Evolutionary conservation across 2,329 filamentous ascomycete species (phyloP).

Genomic region (Calcarisporium arbuscula): DNA sequence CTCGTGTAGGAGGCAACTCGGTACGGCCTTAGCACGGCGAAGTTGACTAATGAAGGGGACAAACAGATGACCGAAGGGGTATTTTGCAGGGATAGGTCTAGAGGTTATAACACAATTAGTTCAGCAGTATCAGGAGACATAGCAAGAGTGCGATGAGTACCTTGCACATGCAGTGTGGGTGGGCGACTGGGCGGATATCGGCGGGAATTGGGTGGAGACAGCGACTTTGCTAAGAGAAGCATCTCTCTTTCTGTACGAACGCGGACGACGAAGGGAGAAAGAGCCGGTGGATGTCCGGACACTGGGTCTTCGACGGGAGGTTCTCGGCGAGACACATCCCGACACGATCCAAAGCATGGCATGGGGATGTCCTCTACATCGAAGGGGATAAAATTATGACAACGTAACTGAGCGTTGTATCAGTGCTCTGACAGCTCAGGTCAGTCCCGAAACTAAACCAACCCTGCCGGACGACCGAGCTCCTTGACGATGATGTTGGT

Average conservation of each 20-base stretch:
- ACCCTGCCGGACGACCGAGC: slow-evolving; percentile 33
- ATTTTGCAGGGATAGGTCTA: slow-evolving; percentile 18
- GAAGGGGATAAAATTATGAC: slow-evolving; percentile 26
- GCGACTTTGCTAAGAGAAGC: slow-evolving; percentile 11
- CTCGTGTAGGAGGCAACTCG: slow-evolving; percentile 23
- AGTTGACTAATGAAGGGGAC: too few species aligned
- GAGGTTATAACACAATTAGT: slow-evolving; percentile 15
- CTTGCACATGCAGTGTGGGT: slow-evolving; percentile 20
- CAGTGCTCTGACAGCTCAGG: slow-evolving; percentile 16
- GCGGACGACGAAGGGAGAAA: slow-evolving; percentile 18
- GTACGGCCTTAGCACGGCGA: slow-evolving; percentile 12
- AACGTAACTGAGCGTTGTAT: slow-evolving; percentile 21
- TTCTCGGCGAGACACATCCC: slow-evolving; percentile 7
- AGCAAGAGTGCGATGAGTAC: slow-evolving; percentile 19
- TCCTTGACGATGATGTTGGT: slow-evolving; percentile 32
- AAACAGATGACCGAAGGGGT: background rate
- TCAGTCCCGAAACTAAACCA: slow-evolving; percentile 17
- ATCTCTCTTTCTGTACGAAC: slow-evolving; percentile 14
- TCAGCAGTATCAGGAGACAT: slow-evolving; percentile 12
- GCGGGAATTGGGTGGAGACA: slow-evolving; percentile 9
- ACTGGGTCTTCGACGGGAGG: slow-evolving; percentile 10
- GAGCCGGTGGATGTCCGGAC: slow-evolving; percentile 14
- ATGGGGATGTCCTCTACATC: slow-evolving; percentile 31
- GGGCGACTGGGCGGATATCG: slow-evolving; percentile 16
- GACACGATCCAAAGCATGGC: too few species aligned